Conservation (phyloP, 2,329 filamentous ascomycete species). For the Periglandula ipomoeae region DNA sequence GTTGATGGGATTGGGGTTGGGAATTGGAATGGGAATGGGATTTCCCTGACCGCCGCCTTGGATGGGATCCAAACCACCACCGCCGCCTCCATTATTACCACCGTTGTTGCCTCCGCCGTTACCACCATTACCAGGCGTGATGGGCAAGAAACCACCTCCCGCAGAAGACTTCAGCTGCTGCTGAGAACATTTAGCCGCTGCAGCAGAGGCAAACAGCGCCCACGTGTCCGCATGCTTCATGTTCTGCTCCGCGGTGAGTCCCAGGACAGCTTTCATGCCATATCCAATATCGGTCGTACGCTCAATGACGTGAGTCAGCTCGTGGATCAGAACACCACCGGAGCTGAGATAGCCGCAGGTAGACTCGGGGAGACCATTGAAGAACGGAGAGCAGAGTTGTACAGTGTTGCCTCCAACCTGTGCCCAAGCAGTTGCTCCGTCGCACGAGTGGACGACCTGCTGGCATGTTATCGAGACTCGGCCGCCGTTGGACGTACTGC, state of each 20-base stretch:
- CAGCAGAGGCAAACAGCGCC: not conserved
- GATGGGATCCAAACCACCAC: too few species aligned
- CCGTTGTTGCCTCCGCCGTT: too few species aligned
- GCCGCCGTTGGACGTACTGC: not conserved
- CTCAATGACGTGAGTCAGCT: not conserved
- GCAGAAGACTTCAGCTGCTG: too few species aligned
- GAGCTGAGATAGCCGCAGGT: not conserved
- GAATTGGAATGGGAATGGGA: too few species aligned
- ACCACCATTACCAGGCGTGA: too few species aligned
- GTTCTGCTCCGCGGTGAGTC: not conserved
- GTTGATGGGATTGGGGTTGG: too few species aligned
- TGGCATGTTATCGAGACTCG: not conserved
- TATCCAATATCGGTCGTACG: not conserved
- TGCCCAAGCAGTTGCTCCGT: not conserved
- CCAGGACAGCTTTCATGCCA: not conserved
- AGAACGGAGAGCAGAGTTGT: not conserved
- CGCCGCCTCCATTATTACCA: too few species aligned
- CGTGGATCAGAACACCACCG: not conserved
- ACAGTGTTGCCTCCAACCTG: not conserved
- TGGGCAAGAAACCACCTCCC: too few species aligned
- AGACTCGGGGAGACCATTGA: not conserved
- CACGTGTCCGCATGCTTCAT: not conserved
- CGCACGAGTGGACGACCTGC: not conserved
- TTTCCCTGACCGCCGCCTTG: too few species aligned
- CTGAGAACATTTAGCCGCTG: not conserved